These are phyloP conservation scores for Chalciporus pseudorubinellus DNA, from an alignment of 768 basidiomycete genomes.

Conservation along the genomic window DNA sequence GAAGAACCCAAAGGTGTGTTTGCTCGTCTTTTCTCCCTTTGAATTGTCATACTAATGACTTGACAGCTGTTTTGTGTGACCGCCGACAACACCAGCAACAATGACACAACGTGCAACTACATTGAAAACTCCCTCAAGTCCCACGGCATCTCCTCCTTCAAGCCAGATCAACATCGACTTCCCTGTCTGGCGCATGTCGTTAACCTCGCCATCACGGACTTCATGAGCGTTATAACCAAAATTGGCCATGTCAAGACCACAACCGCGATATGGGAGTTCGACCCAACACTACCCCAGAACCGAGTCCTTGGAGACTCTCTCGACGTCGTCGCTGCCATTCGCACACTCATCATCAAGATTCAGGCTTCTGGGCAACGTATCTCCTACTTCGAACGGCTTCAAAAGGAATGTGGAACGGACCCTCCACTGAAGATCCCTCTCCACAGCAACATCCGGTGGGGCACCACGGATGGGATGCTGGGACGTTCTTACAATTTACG, in stretches of 20 bases:
- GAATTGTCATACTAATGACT: not conserved
- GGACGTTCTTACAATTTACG: slow-evolving; percentile 13
- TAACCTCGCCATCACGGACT: slow-evolving; percentile 25
- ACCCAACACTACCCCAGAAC: slow-evolving; percentile 25
- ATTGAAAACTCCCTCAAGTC: slow-evolving; percentile 16
- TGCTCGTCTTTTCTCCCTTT: no score
- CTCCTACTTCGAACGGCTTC: slow-evolving; percentile 23
- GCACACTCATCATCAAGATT: slow-evolving; percentile 32
- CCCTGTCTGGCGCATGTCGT: slow-evolving; percentile 31
- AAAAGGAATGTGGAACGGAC: slow-evolving; percentile 12
- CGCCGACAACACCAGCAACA: slow-evolving; percentile 27
- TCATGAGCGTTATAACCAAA: slow-evolving; percentile 33
- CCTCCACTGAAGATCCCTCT: slow-evolving; percentile 22
- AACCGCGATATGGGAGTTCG: slow-evolving; percentile 35
- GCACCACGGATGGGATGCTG: slow-evolving; percentile 25
- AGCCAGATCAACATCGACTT: slow-evolving; percentile 17
- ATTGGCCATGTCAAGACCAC: slow-evolving; percentile 27
- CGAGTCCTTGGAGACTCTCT: slow-evolving; percentile 26
- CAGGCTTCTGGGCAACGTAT: slow-evolving; percentile 24
- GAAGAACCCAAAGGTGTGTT: no score
- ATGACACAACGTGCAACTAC: slow-evolving; percentile 16
- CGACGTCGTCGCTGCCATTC: slow-evolving; percentile 32
- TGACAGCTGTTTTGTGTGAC: slow-evolving; percentile 23
- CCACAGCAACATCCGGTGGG: slow-evolving; percentile 27
- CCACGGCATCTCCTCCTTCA: slow-evolving; percentile 11